A percentile compares a stretch with the other conserved stretches of the same genome.
Evolutionary conservation across 2,329 filamentous ascomycete species (phyloP).

Genomic region (Westerdykella sp.): DNA sequence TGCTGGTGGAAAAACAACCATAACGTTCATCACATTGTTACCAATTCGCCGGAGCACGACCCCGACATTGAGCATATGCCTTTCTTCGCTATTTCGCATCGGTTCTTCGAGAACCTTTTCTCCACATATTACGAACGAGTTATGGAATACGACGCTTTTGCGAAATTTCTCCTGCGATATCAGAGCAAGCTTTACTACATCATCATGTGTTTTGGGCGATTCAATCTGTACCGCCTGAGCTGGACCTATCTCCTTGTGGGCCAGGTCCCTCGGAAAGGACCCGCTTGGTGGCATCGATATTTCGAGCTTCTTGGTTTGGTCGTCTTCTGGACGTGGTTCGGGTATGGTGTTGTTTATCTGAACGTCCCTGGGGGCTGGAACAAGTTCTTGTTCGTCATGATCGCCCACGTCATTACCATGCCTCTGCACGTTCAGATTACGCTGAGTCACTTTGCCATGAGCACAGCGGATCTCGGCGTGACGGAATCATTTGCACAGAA

Average conservation of each 20-base stretch:
- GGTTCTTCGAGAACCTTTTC: slow-evolving; percentile 57
- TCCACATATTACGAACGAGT: slow-evolving; percentile 62
- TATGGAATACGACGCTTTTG: slow-evolving; percentile 57
- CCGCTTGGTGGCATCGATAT: slow-evolving; percentile 62
- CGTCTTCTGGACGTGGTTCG: slow-evolving; percentile 63
- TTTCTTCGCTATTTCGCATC: slow-evolving; percentile 60
- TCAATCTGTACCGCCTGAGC: slow-evolving; percentile 65
- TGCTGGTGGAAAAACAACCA: slow-evolving; percentile 98
- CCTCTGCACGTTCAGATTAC: slow-evolving; percentile 68
- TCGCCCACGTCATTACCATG: slow-evolving; percentile 61
- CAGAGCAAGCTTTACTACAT: slow-evolving; percentile 66
- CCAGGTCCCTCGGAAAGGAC: slow-evolving; percentile 51
- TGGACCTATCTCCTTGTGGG: slow-evolving; percentile 58
- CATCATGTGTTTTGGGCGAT: slow-evolving; percentile 60
- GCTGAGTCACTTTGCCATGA: slow-evolving; percentile 67
- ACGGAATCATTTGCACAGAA: slow-evolving; percentile 63
- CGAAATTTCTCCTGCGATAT: slow-evolving; percentile 53
- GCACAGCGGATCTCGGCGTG: slow-evolving; percentile 57
- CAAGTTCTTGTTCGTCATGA: slow-evolving; percentile 56
- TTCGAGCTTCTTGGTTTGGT: slow-evolving; percentile 58
- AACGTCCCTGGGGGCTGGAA: slow-evolving; percentile 53
- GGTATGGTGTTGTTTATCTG: slow-evolving; percentile 58
- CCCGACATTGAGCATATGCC: slow-evolving; percentile 80
- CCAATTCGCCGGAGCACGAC: slow-evolving; percentile 91
- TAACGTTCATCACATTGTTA: slow-evolving; percentile 95